Conservation (phyloP, 805 yeast species). For the Alloascoidea africana region DNA sequence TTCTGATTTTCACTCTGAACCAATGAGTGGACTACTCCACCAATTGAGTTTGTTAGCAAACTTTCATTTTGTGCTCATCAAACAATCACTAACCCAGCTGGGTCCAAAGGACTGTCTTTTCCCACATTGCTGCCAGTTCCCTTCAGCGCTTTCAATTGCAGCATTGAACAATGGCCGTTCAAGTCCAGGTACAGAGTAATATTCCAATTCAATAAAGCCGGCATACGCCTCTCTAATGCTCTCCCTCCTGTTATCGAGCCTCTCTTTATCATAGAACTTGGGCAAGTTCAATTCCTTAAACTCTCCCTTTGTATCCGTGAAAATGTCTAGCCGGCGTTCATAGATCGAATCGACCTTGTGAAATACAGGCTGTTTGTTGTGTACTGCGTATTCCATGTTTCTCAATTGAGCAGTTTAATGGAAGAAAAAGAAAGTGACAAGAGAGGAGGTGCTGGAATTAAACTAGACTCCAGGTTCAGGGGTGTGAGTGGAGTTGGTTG, state of each 20-base stretch:
- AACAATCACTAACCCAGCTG: no score
- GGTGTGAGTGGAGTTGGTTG: no score
- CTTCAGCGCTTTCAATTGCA: conserved; percentile 30
- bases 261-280: conserved; percentile 52
- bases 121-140: conserved; percentile 18
- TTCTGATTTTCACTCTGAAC: conserved; percentile 41
- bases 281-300: conserved; percentile 64
- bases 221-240: no score
- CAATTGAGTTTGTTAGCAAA: conserved; percentile 32
- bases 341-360: conserved; percentile 67
- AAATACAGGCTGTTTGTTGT: conserved; percentile 43
- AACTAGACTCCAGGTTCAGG: no score
- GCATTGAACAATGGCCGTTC: conserved; percentile 36
- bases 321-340: conserved; percentile 59
- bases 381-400: conserved; percentile 2
- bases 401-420: no score
- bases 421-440: no score
- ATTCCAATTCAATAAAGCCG: conserved; percentile 33
- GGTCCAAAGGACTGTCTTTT: conserved; percentile 82
- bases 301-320: conserved; percentile 69
- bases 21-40: conserved; percentile 70
- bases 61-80: no score
- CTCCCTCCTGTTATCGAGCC: conserved; percentile 39
- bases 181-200: conserved; percentile 45
- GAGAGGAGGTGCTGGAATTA: no score